A percentile compares a stretch with the other conserved stretches of the same genome.
Conservation (phyloP, 1,284 basidiomycete species). For the Kwoniella shivajii region DNA sequence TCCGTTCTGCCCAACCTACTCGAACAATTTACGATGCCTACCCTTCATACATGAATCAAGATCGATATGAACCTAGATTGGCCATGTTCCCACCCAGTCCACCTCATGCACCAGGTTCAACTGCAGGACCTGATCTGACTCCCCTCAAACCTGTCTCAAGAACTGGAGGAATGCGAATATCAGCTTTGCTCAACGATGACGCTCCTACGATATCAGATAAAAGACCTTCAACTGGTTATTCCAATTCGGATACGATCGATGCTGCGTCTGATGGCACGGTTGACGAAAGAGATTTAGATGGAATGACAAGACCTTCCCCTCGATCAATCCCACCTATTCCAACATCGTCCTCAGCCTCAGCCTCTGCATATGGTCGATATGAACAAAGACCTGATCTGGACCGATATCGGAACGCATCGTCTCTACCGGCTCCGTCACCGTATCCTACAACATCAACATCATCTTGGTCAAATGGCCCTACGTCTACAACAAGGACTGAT, state of each 20-base stretch:
- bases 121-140: neutral
- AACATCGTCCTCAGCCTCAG: conserved; percentile 1
- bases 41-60: conserved; percentile 1
- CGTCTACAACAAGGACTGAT: conserved; percentile 1
- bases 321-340: conserved; percentile 14
- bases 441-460: neutral
- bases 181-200: conserved; percentile 48
- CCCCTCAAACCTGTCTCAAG: conserved; percentile 24
- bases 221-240: conserved; percentile 2
- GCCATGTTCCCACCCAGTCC: conserved; percentile 44
- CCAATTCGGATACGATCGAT: conserved; percentile 31
- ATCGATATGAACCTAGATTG: conserved; percentile 35
- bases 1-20: conserved; percentile 14
- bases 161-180: conserved; percentile 47
- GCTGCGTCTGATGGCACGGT: conserved; percentile 48
- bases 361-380: conserved; percentile 4
- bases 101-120: conserved; percentile 3
- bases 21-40: conserved; percentile 23
- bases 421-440: conserved; percentile 3
- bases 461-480: neutral
- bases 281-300: conserved; percentile 42
- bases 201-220: conserved; percentile 15
- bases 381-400: conserved; percentile 15
- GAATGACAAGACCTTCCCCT: conserved; percentile 25
- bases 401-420: conserved; percentile 14